These are phyloP conservation scores for Xylariaceae sp. DNA, from an alignment of 2,329 filamentous ascomycete genomes.

Conservation along the genomic window DNA sequence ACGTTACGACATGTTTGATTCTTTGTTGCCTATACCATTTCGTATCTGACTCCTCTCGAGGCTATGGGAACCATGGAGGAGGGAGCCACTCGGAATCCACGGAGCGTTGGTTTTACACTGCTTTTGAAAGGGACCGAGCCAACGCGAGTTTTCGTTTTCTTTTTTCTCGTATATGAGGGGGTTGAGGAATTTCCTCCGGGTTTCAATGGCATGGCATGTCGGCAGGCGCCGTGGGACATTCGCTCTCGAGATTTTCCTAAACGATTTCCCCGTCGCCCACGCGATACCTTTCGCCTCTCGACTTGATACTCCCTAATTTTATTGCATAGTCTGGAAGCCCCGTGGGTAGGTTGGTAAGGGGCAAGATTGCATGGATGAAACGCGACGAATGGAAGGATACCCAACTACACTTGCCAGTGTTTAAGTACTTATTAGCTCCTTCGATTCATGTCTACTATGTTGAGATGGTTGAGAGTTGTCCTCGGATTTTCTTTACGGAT, in stretches of 20 bases:
- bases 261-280: conserved; percentile 33
- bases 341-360: conserved; percentile 24
- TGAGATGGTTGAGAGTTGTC: conserved; percentile 22
- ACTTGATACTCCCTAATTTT: conserved; percentile 23
- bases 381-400: conserved; percentile 36
- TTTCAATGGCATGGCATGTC: conserved; percentile 25
- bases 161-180: conserved; percentile 16
- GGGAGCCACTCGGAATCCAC: conserved; percentile 28
- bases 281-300: conserved; percentile 30
- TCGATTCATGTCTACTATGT: conserved; percentile 32
- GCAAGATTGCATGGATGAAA: conserved; percentile 35
- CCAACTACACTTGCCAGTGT: conserved; percentile 31
- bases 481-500: conserved; percentile 14
- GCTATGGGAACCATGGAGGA: conserved; percentile 26
- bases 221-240: conserved; percentile 34
- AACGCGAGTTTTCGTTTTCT: conserved; percentile 22
- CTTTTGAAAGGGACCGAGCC: conserved; percentile 21
- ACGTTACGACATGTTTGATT: conserved; percentile 35
- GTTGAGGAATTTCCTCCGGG: conserved; percentile 15
- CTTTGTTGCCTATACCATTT: conserved; percentile 32
- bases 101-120: conserved; percentile 29
- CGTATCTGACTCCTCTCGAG: conserved; percentile 25
- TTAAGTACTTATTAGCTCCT: conserved; percentile 23
- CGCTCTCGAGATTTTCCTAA: conserved; percentile 35
- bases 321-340: conserved; percentile 27